Base-by-base conservation (phyloP, 306 rosid genomes). In the Biancaea sappan region DNA sequence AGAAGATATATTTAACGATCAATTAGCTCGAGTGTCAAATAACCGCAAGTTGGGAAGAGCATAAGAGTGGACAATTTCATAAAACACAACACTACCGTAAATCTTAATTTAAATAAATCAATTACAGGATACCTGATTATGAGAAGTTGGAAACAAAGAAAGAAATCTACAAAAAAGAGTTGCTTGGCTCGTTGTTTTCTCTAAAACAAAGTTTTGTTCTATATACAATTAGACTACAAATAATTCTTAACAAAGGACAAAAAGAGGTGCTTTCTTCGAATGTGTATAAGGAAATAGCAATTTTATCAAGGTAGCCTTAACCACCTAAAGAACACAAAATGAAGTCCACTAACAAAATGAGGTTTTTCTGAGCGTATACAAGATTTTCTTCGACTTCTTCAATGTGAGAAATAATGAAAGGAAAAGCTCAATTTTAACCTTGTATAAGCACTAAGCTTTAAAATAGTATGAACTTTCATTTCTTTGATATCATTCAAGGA, bases 261-360 rank as follows among this genome's bases (percentile, higher is more conserved):
- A 48, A 3, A 38, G 18, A 18, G 14, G 26, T 14, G 22, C 47
- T 69, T 4, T 43, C 80, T 35, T 46, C 29, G n/a, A 24, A 25
- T 34, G 66, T 61, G 69, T 69, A 43, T 15, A 54, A 61, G 70
- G 47, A 66, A 77, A 28, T 48, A 13, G 16, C 28, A 40, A 29
- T 31, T 26, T 18, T 29, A 46, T 58, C 74, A 15, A 54, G 73
- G 35, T 31, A 52, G 4, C 34, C 29, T 28, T 41, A 28, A 41
- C 19, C 24, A 60, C 25, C 26, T n/a, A 34, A 4, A 34, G 46
- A 9, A 18, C 18, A 52, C 48, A 24, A 37, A 32, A 9, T 29
- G 18, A 68, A 57, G 25, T 8, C 3, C 19, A 51, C 14, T 16
- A 28, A 1, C 21, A 22, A 5, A 10, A 50, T 50, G 13, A 69